Conservation (phyloP, 768 basidiomycete species). For the Panus rudis region DNA sequence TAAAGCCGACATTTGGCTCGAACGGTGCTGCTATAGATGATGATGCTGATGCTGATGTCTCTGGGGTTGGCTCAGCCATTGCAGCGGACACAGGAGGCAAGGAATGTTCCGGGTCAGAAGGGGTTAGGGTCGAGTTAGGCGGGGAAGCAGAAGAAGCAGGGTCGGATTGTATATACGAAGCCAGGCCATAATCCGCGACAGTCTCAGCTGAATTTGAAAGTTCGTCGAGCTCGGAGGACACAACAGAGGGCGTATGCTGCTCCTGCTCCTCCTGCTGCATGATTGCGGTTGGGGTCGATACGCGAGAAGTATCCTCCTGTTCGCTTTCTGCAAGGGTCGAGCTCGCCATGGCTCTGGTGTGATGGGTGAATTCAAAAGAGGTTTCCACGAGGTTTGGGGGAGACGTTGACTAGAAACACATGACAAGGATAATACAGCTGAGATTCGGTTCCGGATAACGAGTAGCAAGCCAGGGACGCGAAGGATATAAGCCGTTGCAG, state of each 20-base stretch:
- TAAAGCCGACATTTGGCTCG: background rate
- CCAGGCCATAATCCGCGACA: background rate
- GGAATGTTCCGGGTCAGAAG: background rate
- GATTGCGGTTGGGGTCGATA: slow-evolving; percentile 6
- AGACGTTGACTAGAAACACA: too few relatives aligned
- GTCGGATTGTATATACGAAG: background rate
- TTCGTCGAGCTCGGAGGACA: background rate
- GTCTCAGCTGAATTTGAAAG: background rate
- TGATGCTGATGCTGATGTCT: too few relatives aligned
- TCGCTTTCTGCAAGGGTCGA: background rate
- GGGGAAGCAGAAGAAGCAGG: background rate
- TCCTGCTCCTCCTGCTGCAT: background rate
- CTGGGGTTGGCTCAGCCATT: too few relatives aligned
- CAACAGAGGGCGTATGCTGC: background rate
- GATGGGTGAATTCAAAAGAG: too few relatives aligned
- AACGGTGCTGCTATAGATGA: background rate
- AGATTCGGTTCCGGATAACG: too few relatives aligned
- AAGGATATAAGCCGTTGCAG: too few relatives aligned
- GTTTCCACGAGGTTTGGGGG: too few relatives aligned
- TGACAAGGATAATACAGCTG: too few relatives aligned
- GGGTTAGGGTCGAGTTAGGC: background rate
- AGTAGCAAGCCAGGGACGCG: too few relatives aligned
- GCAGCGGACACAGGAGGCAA: background rate
- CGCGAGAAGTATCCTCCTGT: slow-evolving; percentile 5
- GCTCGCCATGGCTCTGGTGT: too few relatives aligned